Conservation (phyloP, 2,329 filamentous ascomycete genomes). For the Ophiostoma triangulosporum region DNA sequence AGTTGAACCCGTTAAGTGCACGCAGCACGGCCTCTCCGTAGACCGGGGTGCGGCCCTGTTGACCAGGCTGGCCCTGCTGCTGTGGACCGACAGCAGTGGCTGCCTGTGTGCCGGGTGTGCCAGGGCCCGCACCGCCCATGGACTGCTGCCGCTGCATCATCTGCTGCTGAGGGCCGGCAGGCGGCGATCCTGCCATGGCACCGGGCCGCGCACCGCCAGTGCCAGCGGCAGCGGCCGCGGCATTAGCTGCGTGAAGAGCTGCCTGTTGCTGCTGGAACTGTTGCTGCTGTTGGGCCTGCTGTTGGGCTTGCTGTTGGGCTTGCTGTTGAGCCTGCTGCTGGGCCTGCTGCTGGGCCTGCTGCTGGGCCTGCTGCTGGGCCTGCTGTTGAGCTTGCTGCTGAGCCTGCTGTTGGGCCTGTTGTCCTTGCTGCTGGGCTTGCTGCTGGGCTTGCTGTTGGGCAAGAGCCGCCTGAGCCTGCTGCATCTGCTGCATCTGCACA, state of each 20-base stretch:
- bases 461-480: slow-evolving; percentile 12
- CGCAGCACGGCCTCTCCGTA: slow-evolving; percentile 31
- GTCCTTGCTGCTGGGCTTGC: slow-evolving; percentile 2
- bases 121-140: neutral
- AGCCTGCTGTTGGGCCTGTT: slow-evolving; percentile 6
- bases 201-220: neutral
- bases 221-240: neutral
- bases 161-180: slow-evolving; percentile 13
- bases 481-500: slow-evolving; percentile 4
- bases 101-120: neutral
- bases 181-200: slow-evolving; percentile 9
- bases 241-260: neutral
- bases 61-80: slow-evolving; percentile 10
- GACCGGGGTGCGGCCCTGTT: slow-evolving; percentile 3
- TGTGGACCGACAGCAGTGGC: slow-evolving; percentile 13
- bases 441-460: slow-evolving; percentile 7
- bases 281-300: slow-evolving; percentile 7
- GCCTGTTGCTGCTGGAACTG: slow-evolving; percentile 10
- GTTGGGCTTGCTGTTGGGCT: slow-evolving; percentile 9
- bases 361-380: slow-evolving; percentile 7
- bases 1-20: slow-evolving; percentile 35
- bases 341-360: slow-evolving; percentile 7
- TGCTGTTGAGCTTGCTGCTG: neutral
- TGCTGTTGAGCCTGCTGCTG: slow-evolving; percentile 5
- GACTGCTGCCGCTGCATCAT: slow-evolving; percentile 2